Evolutionary conservation across 257 asterid genomes (phyloP), one percentile per base, ranked within the genome.

Genomic region (Jacaranda copaia): DNA sequence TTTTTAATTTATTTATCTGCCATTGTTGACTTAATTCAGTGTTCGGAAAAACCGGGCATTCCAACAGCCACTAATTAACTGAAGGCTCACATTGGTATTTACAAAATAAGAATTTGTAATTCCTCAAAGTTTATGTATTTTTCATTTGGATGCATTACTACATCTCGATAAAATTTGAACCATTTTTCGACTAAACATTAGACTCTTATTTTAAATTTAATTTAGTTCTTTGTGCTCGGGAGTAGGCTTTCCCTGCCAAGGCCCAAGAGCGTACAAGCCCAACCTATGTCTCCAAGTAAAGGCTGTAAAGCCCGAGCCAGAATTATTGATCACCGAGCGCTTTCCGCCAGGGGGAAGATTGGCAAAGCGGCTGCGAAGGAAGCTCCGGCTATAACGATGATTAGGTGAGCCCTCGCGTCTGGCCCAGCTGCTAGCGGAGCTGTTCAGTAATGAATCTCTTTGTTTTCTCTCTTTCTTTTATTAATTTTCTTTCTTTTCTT

Each of bases 301-400:
- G 56, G 38, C 74, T 15, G 36, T 16, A 74, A 76, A 45, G 75
- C 75, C 80, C 80, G 58, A 68, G 4, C 49, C 12, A 12, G 9
- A 15, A 40, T 8, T 75, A 48, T 46, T 39, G 19, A 40, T 39
- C 8, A 43, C 51, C 43, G 51, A 45, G 57, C 12, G 51, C 8
- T 49, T 14, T 49, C 73, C 8, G 46, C 70, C 32, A 4, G 49
- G 76, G 18, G n/a, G 49, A 38, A 53, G 10, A 64, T 52, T 70
- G 61, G 38, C 59, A 48, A 51, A 46, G 61, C 79, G 55, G 68
- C 72, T 45, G 72, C 77, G 76, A 7, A 56, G 56, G 40, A 18
- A 69, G 70, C 76, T 61, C 79, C 79, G 86, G 78, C 79, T 69
- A 75, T 18, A 75, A 40, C 60, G 48, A 51, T 42, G 73, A 51